phyloP scores from a whole-genome alignment of 176 grass and related monocot genomes.

The Cenchrus purpureus region DNA sequence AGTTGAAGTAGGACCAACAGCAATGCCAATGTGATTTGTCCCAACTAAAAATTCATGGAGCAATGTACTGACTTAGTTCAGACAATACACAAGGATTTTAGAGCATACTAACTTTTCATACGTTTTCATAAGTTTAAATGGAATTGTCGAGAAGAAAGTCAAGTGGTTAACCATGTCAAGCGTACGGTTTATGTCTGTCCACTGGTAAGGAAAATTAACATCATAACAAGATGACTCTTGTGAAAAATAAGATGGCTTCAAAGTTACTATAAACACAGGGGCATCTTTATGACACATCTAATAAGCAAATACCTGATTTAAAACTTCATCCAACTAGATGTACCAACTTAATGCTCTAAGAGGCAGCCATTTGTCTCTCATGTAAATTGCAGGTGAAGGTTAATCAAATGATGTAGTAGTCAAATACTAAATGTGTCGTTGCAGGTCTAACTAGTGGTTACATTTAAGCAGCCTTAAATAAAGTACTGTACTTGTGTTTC shows the following conservation, averaged over 20 bases:
- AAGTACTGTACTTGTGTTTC: not conserved
- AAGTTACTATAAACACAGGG: not conserved
- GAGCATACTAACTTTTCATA: not conserved
- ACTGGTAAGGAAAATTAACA: not conserved
- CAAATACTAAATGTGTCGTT: not conserved
- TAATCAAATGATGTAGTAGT: not conserved
- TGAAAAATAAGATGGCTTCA: not conserved
- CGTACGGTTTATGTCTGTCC: not conserved
- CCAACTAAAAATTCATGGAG: not conserved
- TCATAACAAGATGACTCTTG: not conserved
- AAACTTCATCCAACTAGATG: no score
- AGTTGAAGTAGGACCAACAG: conserved; percentile 32
- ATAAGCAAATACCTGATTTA: no score
- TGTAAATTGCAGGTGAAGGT: not conserved
- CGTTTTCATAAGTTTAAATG: not conserved
- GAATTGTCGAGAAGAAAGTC: not conserved
- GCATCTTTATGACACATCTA: no score
- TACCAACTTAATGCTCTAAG: not conserved
- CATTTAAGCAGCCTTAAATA: not conserved
- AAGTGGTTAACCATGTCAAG: not conserved
- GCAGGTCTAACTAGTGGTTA: not conserved
- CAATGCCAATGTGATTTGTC: not conserved
- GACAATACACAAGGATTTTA: no score
- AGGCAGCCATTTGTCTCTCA: not conserved
- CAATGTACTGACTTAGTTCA: conserved; percentile 8